Evolutionary conservation across 2,329 filamentous ascomycete genomes (phyloP), one percentile per base, ranked within the genome.

Genomic region (Nigrospora sphaerica): DNA sequence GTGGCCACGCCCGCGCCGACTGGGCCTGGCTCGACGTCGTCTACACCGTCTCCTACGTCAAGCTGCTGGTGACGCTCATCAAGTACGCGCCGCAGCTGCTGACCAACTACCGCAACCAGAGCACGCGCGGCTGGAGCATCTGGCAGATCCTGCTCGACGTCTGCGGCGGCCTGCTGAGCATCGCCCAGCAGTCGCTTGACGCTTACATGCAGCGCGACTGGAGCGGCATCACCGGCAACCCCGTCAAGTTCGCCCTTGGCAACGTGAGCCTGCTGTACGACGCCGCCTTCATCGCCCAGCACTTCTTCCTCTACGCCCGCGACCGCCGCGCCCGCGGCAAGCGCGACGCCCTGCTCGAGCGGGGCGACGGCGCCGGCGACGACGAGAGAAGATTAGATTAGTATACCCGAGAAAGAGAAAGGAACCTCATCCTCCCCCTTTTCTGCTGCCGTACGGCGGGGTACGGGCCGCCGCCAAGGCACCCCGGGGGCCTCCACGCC

Each of bases 51-150:
- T 88, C 88, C 37, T 95, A 95, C 62, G 84, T 95, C 62, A 98
- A 98, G 69, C 74, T 98, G 32, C 66, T 91, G 46, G 80, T 95
- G 54, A 95, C 92, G 0, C 70, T 96, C 23, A 78, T 95, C 67
- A 98, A 98, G 70, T 97, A 96, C 67, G 83, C 88, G 40, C 93
- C 93, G 6, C 90, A 95, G 72, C 81, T 87, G 34, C 74, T 86
- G 58, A 75, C 85, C 56, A 97, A 97, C 70, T 90, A 85, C 63
- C 81, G 83, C 57, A 89, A 92, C 58, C 79, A 85, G 61, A 95
- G 88, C 47, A 97, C 93, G 1, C 69, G 77, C 17, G 93, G 93
- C 34, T 97, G 92, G 90, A 86, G 81, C 57, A 96, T 96, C 54
- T 71, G 71, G 50, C 85, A 89, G 62, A 91, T 96, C 56, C 70